A percentile compares a stretch with the other conserved stretches of the same genome.
Evolutionary conservation across 2,329 filamentous ascomycete genomes (phyloP).

Genomic region (Paraconiothyrium sp.): DNA sequence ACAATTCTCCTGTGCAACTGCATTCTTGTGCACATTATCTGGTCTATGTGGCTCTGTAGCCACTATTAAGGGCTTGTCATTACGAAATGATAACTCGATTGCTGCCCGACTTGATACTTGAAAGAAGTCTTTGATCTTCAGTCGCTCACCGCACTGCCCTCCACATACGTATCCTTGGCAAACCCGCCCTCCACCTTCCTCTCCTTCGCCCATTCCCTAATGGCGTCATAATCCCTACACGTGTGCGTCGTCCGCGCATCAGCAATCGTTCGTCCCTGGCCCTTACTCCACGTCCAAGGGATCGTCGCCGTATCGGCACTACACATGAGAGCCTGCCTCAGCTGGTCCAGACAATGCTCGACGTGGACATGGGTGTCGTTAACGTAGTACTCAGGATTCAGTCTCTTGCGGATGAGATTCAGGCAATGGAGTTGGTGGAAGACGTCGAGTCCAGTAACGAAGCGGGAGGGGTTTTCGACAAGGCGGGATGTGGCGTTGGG

Average conservation of each 20-base stretch:
- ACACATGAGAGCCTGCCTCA: conserved; percentile 10
- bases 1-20: neutral
- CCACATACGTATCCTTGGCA: conserved; percentile 5
- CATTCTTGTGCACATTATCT: neutral
- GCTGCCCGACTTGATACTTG: no score
- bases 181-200: conserved; percentile 5
- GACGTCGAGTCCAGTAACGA: conserved; percentile 9
- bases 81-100: no score
- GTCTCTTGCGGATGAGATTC: conserved; percentile 2
- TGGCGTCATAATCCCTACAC: conserved; percentile 7
- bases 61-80: no score
- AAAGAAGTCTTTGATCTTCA: neutral
- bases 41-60: no score
- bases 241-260: conserved; percentile 8
- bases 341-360: conserved; percentile 5
- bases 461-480: neutral
- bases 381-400: neutral
- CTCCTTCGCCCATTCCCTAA: conserved; percentile 3
- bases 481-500: conserved; percentile 11
- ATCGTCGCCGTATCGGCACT: conserved; percentile 8
- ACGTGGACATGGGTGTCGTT: conserved; percentile 4
- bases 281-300: conserved; percentile 7
- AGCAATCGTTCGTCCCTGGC: neutral
- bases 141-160: conserved; percentile 5
- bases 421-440: conserved; percentile 11